These are phyloP conservation scores for Periconia digitata DNA, from an alignment of 2,329 filamentous ascomycete species.

Conservation along the genomic window DNA sequence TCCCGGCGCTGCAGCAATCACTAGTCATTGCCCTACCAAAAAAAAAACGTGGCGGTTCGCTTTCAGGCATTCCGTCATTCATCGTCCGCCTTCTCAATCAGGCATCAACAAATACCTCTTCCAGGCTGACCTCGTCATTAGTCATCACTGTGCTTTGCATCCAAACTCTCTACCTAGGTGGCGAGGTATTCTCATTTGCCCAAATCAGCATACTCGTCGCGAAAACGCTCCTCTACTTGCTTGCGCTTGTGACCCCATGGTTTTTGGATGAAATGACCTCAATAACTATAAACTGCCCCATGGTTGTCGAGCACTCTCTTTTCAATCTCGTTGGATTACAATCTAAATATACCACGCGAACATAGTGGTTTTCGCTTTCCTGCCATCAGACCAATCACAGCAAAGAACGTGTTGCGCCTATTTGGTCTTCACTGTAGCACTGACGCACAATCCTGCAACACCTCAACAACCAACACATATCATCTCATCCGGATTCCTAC, in stretches of 20 bases:
- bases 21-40: conserved; percentile 8
- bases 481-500: conserved; percentile 6
- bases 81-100: no score
- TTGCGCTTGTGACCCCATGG: neutral
- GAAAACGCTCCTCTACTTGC: neutral
- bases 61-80: neutral
- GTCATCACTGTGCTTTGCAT: no score
- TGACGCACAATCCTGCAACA: conserved; percentile 14
- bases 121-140: no score
- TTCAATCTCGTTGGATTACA: neutral
- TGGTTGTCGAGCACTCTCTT: neutral
- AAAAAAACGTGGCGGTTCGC: neutral
- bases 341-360: neutral
- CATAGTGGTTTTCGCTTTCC: neutral
- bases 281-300: neutral
- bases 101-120: no score
- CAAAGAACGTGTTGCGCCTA: conserved; percentile 29
- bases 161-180: no score
- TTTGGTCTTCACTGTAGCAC: conserved; percentile 14
- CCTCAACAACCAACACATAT: neutral
- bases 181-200: neutral
- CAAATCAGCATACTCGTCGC: neutral
- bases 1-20: conserved; percentile 2
- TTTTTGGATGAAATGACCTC: neutral
- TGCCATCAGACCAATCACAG: conserved; percentile 25